phyloP scores from a whole-genome alignment of 345 rosid species.

The Citrus medica region DNA sequence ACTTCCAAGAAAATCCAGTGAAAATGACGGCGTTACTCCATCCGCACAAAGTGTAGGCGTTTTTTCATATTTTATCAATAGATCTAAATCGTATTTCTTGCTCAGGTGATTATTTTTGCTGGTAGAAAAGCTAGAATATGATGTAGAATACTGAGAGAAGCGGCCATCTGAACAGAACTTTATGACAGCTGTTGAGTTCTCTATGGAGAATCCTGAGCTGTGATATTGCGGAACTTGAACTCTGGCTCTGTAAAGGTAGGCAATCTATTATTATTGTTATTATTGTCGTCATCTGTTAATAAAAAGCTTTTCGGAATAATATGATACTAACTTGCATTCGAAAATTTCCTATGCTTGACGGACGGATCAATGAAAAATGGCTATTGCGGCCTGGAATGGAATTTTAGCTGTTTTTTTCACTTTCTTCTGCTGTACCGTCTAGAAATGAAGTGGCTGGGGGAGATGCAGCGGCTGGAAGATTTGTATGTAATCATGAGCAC shows the following conservation, averaged over 20 bases:
- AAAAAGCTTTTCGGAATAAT: neutral
- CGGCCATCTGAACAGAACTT: neutral
- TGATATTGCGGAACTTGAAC: conserved; percentile 16
- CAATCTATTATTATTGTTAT: no score
- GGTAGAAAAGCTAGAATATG: conserved; percentile 14
- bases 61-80: neutral
- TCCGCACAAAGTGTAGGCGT: neutral
- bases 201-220: conserved; percentile 19
- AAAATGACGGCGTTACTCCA: neutral
- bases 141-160: conserved; percentile 4
- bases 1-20: neutral
- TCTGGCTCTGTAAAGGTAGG: conserved; percentile 11
- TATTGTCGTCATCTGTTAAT: no score
- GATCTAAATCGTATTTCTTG: neutral
- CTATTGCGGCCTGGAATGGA: conserved; percentile 14
- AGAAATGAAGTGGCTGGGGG: neutral
- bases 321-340: neutral
- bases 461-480: neutral
- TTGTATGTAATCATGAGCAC: neutral
- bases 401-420: conserved; percentile 10
- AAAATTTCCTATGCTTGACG: neutral
- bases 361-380: conserved; percentile 25
- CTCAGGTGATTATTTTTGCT: conserved; percentile 20
- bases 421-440: neutral
- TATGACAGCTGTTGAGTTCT: conserved; percentile 19